These are phyloP conservation scores for Paramecium tetraurelia DNA, from an alignment of 73 alveolate species.

Conservation along the genomic window DNA sequence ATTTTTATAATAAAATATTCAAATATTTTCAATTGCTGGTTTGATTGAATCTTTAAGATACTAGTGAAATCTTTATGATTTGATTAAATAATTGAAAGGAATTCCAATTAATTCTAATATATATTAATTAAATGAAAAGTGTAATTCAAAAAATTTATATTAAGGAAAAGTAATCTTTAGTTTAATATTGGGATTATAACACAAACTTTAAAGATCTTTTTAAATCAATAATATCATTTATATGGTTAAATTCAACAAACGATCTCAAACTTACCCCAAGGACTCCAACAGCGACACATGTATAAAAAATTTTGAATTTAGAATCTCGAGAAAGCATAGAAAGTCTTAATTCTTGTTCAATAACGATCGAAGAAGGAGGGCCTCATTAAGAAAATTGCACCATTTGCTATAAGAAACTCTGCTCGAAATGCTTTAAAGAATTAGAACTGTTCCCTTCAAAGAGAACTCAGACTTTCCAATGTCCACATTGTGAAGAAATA, in stretches of 20 bases:
- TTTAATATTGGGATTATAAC: conserved; percentile 7
- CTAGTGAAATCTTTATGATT: background rate
- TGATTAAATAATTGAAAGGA: background rate
- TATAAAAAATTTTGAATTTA: background rate
- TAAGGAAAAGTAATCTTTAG: background rate
- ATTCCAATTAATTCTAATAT: background rate
- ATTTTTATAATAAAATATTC: background rate
- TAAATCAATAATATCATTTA: background rate
- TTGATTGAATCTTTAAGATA: background rate
- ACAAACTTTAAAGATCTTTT: conserved; percentile 18
- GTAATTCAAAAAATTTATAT: background rate
- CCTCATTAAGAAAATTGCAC: background rate
- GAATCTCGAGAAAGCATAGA: background rate
- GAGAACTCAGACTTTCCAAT: background rate
- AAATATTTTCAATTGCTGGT: background rate
- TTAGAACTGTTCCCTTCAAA: background rate
- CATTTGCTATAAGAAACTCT: background rate
- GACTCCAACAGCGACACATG: background rate
- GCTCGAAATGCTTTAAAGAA: background rate
- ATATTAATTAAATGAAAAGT: background rate
- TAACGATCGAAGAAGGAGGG: background rate
- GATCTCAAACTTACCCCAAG: background rate
- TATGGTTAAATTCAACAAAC: background rate
- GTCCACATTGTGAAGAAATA: background rate
- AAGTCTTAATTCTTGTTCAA: background rate